Conservation (phyloP, 2,329 filamentous ascomycete species). For the Geosmithia putterillii region DNA sequence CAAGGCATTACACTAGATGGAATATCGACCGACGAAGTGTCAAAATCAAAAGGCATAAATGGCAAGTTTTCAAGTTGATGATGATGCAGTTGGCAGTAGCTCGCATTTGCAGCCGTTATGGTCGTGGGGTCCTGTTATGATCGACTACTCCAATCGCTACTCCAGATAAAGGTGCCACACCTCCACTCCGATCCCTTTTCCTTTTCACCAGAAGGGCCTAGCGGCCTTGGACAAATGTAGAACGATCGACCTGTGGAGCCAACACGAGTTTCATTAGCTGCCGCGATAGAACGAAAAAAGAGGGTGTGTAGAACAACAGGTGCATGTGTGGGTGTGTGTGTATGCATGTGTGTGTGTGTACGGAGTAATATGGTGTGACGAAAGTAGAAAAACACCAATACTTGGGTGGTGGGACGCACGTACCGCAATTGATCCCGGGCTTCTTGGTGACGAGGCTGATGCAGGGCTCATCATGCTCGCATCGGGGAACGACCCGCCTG, state of each 20-base stretch:
- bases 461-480: slow-evolving; percentile 83
- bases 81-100: too few relatives aligned
- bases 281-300: background rate
- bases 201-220: slow-evolving; percentile 76
- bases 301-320: too few relatives aligned
- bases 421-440: slow-evolving; percentile 67
- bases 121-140: too few relatives aligned
- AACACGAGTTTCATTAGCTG: slow-evolving; percentile 6
- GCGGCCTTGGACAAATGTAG: slow-evolving; percentile 54
- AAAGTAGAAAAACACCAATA: too few relatives aligned
- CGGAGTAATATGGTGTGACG: too few relatives aligned
- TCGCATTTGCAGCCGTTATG: too few relatives aligned
- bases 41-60: too few relatives aligned
- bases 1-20: too few relatives aligned
- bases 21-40: too few relatives aligned
- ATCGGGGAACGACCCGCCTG: slow-evolving; percentile 61
- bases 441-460: slow-evolving; percentile 80
- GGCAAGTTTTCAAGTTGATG: too few relatives aligned
- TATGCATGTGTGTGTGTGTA: too few relatives aligned
- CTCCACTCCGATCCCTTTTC: slow-evolving; percentile 79
- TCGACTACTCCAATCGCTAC: slow-evolving; percentile 42
- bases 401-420: slow-evolving; percentile 15
- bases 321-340: too few relatives aligned
- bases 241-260: slow-evolving; percentile 40
- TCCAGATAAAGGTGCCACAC: slow-evolving; percentile 73